phyloP scores from a whole-genome alignment of 495 filamentous ascomycete species.

The Amorphotheca resinae region DNA sequence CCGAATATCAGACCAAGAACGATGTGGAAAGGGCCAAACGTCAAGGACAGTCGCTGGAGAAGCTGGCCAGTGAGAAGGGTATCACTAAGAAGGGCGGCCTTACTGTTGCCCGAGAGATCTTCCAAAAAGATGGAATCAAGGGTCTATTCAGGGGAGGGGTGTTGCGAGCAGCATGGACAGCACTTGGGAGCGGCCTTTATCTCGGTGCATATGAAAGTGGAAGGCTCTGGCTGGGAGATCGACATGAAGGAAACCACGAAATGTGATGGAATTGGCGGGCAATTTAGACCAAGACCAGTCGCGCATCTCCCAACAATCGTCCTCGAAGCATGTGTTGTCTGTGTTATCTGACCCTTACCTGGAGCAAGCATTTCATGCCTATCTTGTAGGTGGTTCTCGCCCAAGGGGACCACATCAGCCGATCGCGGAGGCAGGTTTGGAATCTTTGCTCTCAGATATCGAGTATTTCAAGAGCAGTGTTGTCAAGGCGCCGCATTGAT shows the following conservation, averaged over 20 bases:
- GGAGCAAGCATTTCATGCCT: background rate
- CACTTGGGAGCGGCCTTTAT: constrained; percentile 70
- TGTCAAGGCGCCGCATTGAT: no score
- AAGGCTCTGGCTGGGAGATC: constrained; percentile 47
- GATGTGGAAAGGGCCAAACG: constrained; percentile 16
- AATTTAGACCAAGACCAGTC: constrained; percentile 1
- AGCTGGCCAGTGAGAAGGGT: constrained; percentile 20
- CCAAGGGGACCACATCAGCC: background rate
- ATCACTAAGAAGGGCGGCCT: constrained; percentile 29
- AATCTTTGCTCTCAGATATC: no score
- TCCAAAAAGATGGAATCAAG: constrained; percentile 47
- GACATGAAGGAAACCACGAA: background rate
- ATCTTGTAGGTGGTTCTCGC: background rate
- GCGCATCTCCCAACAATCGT: constrained; percentile 1
- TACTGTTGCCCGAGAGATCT: constrained; percentile 48
- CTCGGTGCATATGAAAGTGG: constrained; percentile 76
- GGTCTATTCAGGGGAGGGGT: constrained; percentile 70
- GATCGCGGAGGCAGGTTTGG: background rate
- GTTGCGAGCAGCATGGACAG: constrained; percentile 69
- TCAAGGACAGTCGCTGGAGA: constrained; percentile 16
- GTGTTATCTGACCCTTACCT: background rate
- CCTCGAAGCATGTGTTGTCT: constrained; percentile 1
- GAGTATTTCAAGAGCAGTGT: no score
- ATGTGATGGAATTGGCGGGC: background rate
- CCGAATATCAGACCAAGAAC: constrained; percentile 12